Evolutionary conservation across 352 stramenopile species (phyloP), one percentile per base, ranked within the genome.

Genomic region (Pythium sp.): DNA sequence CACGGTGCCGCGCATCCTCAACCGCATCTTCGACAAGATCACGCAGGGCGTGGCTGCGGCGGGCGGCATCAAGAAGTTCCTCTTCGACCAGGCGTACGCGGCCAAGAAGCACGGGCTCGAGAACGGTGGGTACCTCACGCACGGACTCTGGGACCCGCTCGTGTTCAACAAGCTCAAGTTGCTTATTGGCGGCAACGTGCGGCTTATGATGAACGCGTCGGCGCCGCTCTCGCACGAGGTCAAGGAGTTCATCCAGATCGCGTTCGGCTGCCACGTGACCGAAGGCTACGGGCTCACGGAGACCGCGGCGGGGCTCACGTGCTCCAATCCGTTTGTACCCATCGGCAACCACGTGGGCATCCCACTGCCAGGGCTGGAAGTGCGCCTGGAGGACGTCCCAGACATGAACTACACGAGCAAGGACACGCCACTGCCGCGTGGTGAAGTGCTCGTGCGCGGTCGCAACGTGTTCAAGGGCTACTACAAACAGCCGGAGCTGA

Each of bases 241-340:
- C 26, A 97, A 98, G 86, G 90, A 89, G 41, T 98, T 98, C 76
- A 95, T 98, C 72, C 85, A 95, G 32, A 91, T 95, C 65, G 79
- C 94, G 4, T 87, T 98, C 53, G 91, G 87, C 57, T 87, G 90
- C 26, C 84, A 82, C 15, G 89, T 98, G 8, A 69, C 97, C 11
- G 92, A 98, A 73, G 96, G 96, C 54, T 98, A 98, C 64, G 97
- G 95, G 8, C 89, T 98, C 73, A 98, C 93, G 0, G 97, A 99
- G 77, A 97, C 91, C 59, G 80, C 86, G 47, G 94, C 90, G 5
- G 82, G 84, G 47, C 79, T 89, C 93, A 94, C 55, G 28, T 60
- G 55, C 55, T 26, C 55, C 8, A 60, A 43, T 3, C 55, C 55
- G 15, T 46, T 41, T 43, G 55, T 60, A 3, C 55, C 55, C 30